Evolutionary conservation across 257 asterid species (phyloP), one percentile per base, ranked within the genome.

Genomic region (Gentiana dahurica): DNA sequence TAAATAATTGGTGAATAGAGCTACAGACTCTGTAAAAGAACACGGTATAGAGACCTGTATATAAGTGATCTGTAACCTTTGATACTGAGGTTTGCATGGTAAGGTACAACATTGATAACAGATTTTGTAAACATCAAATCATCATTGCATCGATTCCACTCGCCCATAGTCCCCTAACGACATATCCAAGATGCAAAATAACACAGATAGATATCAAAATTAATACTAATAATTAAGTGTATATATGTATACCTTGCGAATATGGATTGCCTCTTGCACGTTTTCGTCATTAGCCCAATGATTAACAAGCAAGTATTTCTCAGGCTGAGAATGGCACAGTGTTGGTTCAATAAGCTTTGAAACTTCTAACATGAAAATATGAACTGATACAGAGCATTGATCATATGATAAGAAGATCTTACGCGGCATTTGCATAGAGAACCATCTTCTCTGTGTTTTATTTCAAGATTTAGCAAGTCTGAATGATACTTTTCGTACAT

Each of bases 251-350:
- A 71, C 81, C 74, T 74, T 66, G 50, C 13, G 74, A 45, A 78
- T 38, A 58, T 71, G 72, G 52, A 78, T 72, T 41, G 75, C 77
- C 46, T 68, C 71, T 37, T 57, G 78, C 34, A 78, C 84, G 0
- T 37, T 34, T 7, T 60, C 65, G 36, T 74, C 70, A 59, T 71
- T 78, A 51, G 73, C 62, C 84, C 84, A 78, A 15, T 41, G 6
- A 53, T 38, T n/a, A 2, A 63, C 54, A 15, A 75, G 72, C 33
- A 43, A 54, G 43, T 59, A 66, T 13, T 65, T 67, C 1, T 75
- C 72, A 12, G 34, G 46, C 80, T 75, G 46, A 24, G 24, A 24
- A 24, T 24, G 24, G 24, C 24, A 24, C 24, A 24, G 24, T 24
- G 24, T 24, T 24, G 24, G 24, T 24, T 24, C 24, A 24, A 24